Evolutionary conservation across 1,139 yeast species (phyloP).

Genomic region (Blastobotrys serpentis): DNA sequence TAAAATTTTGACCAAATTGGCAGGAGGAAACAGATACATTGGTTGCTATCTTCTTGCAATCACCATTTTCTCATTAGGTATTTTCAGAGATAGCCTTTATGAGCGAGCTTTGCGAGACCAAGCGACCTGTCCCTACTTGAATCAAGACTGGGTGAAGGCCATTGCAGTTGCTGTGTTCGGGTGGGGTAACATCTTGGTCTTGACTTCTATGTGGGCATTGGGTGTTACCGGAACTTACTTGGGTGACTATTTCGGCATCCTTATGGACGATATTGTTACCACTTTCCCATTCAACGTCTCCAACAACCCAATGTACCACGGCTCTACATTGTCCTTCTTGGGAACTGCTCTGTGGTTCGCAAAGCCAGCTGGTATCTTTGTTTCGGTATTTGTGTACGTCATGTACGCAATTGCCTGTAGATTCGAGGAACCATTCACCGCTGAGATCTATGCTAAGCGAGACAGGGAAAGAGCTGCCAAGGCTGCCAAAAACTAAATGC

Average conservation of each 20-base stretch:
- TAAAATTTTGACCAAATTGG: constrained; percentile 67
- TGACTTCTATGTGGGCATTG: constrained; percentile 86
- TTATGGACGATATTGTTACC: constrained; percentile 88
- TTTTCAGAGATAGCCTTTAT: constrained; percentile 75
- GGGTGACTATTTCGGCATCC: constrained; percentile 95
- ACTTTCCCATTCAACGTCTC: constrained; percentile 89
- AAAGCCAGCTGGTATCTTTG: constrained; percentile 81
- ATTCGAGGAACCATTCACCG: constrained; percentile 96
- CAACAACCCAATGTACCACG: constrained; percentile 96
- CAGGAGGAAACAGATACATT: constrained; percentile 60
- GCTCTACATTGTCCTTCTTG: constrained; percentile 82
- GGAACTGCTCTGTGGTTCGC: constrained; percentile 89
- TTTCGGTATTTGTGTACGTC: constrained; percentile 67
- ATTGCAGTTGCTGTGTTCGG: constrained; percentile 52
- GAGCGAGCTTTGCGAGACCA: constrained; percentile 64
- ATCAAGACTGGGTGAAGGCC: constrained; percentile 42
- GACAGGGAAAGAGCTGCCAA: constrained; percentile 39
- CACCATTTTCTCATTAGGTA: constrained; percentile 80
- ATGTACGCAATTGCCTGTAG: constrained; percentile 82
- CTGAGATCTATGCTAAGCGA: constrained; percentile 72
- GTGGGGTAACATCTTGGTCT: constrained; percentile 75
- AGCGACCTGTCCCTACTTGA: constrained; percentile 38
- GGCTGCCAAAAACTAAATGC: constrained; percentile 16
- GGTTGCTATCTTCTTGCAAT: constrained; percentile 86
- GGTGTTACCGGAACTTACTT: constrained; percentile 95